phyloP scores from a whole-genome alignment of 1,284 basidiomycete species.

The Polyporus tsugae region DNA sequence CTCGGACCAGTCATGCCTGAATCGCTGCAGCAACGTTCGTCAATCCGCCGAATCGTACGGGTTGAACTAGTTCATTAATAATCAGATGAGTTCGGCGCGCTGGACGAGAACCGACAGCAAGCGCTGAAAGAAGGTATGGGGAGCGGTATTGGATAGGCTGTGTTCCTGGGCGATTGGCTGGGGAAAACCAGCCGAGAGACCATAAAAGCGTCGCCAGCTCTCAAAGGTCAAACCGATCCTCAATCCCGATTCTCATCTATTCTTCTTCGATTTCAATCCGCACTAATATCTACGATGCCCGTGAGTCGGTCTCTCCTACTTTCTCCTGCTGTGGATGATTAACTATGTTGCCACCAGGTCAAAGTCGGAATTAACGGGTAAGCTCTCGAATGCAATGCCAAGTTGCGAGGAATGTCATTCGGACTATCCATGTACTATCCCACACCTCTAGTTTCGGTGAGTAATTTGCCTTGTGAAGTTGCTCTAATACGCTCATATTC shows the following conservation, averaged over 20 bases:
- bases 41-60: no score
- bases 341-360: constrained; percentile 49
- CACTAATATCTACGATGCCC: background rate
- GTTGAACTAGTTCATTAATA: no score
- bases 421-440: constrained; percentile 26
- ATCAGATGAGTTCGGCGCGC: no score
- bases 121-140: no score
- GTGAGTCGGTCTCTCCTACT: background rate
- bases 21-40: no score
- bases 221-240: background rate
- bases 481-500: background rate
- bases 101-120: no score
- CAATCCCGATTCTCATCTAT: background rate
- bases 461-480: background rate
- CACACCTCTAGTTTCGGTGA: constrained; percentile 66
- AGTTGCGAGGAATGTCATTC: constrained; percentile 15
- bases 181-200: background rate
- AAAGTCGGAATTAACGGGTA: constrained; percentile 96
- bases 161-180: no score
- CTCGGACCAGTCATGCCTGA: no score
- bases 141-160: no score
- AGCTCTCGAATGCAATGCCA: constrained; percentile 11
- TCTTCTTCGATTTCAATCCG: background rate
- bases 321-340: background rate
- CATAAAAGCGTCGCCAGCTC: background rate